phyloP scores from a whole-genome alignment of 495 filamentous ascomycete species.

The Bombardia bombarda region DNA sequence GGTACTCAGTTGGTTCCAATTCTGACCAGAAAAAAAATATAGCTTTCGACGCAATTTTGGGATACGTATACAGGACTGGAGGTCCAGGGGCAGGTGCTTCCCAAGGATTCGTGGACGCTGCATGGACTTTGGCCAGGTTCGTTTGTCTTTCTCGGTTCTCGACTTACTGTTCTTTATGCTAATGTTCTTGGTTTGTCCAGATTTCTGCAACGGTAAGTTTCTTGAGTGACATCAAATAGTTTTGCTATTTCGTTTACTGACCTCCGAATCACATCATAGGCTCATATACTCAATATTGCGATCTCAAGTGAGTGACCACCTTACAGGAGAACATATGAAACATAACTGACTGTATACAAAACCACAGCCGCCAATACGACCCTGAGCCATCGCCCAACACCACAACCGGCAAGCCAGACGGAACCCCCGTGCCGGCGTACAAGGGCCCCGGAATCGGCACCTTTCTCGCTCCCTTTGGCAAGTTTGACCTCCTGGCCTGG shows the following conservation, averaged over 20 bases:
- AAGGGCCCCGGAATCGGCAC: conserved; percentile 34
- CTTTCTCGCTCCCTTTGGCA: conserved; percentile 37
- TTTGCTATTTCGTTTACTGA: background rate
- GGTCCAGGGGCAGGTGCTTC: conserved; percentile 36
- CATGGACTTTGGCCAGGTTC: conserved; percentile 44
- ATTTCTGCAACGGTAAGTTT: conserved; percentile 30
- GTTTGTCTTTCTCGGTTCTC: background rate
- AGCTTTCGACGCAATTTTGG: conserved; percentile 45
- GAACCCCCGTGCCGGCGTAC: conserved; percentile 38
- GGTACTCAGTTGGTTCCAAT: background rate
- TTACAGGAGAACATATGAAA: background rate
- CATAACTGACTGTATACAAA: too few relatives aligned
- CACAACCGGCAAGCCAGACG: conserved; percentile 31
- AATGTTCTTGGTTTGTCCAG: conserved; percentile 31
- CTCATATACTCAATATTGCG: conserved; percentile 48
- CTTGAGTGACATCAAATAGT: background rate
- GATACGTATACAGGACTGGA: conserved; percentile 44
- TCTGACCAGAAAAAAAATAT: background rate
- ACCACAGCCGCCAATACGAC: conserved; percentile 39
- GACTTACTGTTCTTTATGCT: background rate
- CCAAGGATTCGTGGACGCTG: conserved; percentile 36
- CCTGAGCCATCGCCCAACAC: conserved; percentile 44
- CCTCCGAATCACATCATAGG: conserved; percentile 9
- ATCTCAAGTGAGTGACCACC: conserved; percentile 17
- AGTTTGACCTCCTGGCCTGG: conserved; percentile 36